phyloP scores from a whole-genome alignment of 257 asterid genomes.

The Ilex asprella region DNA sequence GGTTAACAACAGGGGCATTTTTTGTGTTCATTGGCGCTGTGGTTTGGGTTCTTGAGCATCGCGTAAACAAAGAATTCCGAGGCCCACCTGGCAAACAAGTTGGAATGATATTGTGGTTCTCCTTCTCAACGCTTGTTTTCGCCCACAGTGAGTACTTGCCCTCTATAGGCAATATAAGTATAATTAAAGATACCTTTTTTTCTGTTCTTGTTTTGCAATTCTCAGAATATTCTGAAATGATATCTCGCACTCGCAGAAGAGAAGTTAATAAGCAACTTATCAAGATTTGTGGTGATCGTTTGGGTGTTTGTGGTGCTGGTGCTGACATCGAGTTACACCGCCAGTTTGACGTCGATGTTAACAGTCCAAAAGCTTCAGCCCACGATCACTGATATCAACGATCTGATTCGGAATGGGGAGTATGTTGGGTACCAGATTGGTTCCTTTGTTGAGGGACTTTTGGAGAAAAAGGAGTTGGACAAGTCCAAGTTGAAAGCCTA shows the following conservation, averaged over 20 bases:
- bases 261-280: conserved; percentile 28
- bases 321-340: conserved; percentile 42
- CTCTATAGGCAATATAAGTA: too few relatives aligned
- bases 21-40: conserved; percentile 17
- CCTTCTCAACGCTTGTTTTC: conserved; percentile 22
- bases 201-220: too few relatives aligned
- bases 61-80: conserved; percentile 18
- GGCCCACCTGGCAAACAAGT: conserved; percentile 18
- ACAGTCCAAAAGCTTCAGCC: conserved; percentile 26
- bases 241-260: conserved; percentile 27
- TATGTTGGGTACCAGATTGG: conserved; percentile 20
- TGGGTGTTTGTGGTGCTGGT: conserved; percentile 48
- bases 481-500: conserved; percentile 13
- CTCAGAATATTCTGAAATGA: too few relatives aligned
- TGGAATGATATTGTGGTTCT: conserved; percentile 23
- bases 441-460: conserved; percentile 4
- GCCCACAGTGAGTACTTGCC: conserved; percentile 29
- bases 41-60: conserved; percentile 31
- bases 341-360: conserved; percentile 40
- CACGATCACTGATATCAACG: not conserved
- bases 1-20: conserved; percentile 14
- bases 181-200: too few relatives aligned
- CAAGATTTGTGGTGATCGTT: conserved; percentile 33
- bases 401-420: conserved; percentile 10
- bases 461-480: conserved; percentile 15